Evolutionary conservation across 345 rosid genomes (phyloP), one percentile per base, ranked within the genome.

Genomic region (Hypericum androsaemum): DNA sequence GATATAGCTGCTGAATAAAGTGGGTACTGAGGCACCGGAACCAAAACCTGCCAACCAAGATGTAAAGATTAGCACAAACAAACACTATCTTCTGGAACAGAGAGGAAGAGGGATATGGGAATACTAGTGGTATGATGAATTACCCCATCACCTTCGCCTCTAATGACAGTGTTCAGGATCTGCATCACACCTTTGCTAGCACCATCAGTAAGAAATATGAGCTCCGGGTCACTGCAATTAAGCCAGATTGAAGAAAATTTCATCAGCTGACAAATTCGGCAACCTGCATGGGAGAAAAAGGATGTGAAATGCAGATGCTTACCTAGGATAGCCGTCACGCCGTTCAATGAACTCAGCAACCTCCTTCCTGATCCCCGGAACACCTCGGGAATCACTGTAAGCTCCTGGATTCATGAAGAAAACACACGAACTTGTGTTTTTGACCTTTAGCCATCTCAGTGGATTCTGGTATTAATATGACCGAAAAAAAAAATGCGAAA

Each of bases 131-230:
- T 13, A 14, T 0, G 22, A 67, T 61, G 50, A 16, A 48, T 76
- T 79, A 92, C 96, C 84, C 98, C 98, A 47, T 92, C 98, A 56
- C 94, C 62, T 56, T 65, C 69, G 50, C 95, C 94, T 7, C 95
- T 85, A 63, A 92, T 92, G 46, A 88, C 71, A 60, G 86, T 69
- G 57, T 83, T 92, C 79, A 92, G 68, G 63, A 81, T 84, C 73
- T 90, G 96, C 95, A 87, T 90, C 60, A 90, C 96, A 73, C 98
- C 98, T 78, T 87, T 87, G 77, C 98, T 87, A 6, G 98, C 98
- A 67, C 98, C 98, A 76, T 87, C 96, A 50, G 98, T 90, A 62
- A 90, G 98, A 65, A 67, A 90, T 59, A 90, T 82, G 71, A 82
- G 87, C 65, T 90, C 98, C 37, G 96, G 96, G 65, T 90, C 96